Evolutionary conservation across 208 protist genomes (phyloP).

Genomic region (Willaertia magna): DNA sequence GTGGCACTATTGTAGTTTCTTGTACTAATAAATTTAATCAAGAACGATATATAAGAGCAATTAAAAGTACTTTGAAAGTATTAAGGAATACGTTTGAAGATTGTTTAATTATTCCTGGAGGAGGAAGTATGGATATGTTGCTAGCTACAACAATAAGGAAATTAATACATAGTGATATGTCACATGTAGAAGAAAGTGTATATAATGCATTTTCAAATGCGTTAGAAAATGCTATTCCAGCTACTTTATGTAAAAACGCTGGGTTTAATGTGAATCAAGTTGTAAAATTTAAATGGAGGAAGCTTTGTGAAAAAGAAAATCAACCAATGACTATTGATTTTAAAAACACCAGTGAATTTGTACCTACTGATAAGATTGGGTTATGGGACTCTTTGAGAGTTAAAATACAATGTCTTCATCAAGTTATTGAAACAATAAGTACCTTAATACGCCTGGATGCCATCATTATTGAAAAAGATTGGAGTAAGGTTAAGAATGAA

Average conservation of each 20-base stretch:
- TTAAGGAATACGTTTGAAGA: not conserved
- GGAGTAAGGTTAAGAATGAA: not conserved
- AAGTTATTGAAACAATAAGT: not conserved
- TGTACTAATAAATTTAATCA: not conserved
- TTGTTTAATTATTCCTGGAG: conserved; percentile 2
- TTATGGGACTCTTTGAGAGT: not conserved
- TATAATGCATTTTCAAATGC: not conserved
- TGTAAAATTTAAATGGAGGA: too few relatives aligned
- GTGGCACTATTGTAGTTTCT: not conserved
- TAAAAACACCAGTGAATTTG: not conserved
- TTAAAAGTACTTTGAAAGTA: not conserved
- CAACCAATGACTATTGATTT: too few relatives aligned
- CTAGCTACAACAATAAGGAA: not conserved
- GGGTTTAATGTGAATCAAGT: not conserved
- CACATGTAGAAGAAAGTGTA: not conserved
- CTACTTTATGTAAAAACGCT: not conserved
- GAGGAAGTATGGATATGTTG: not conserved
- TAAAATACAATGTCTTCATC: not conserved
- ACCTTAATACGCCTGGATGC: not conserved
- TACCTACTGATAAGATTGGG: not conserved
- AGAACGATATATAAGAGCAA: not conserved
- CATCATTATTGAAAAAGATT: not conserved
- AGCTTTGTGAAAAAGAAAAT: too few relatives aligned
- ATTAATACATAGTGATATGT: too few relatives aligned
- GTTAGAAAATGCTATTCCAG: not conserved